Evolutionary conservation across 441 rosid genomes (phyloP).

Genomic region (Jatropha multifida): DNA sequence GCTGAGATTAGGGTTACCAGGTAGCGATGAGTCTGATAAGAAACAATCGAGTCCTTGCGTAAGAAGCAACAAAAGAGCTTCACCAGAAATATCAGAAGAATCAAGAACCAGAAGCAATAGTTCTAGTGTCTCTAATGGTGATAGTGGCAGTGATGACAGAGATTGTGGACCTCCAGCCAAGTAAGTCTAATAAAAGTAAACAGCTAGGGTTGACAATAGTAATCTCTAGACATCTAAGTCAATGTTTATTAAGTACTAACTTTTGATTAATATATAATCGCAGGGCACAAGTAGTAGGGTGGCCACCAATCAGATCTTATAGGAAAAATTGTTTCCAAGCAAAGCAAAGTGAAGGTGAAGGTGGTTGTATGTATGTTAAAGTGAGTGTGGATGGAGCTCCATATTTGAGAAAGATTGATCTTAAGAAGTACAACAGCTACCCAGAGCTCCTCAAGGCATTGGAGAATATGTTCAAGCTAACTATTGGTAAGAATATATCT

Average conservation of each 20-base stretch:
- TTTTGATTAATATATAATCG: not conserved
- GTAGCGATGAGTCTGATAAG: conserved; percentile 40
- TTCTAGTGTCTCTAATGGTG: conserved; percentile 25
- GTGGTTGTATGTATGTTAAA: conserved; percentile 55
- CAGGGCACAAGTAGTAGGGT: conserved; percentile 84
- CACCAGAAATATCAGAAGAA: conserved; percentile 30
- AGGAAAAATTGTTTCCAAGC: conserved; percentile 52
- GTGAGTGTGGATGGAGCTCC: conserved; percentile 93
- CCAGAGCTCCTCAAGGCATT: conserved; percentile 59
- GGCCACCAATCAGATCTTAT: conserved; percentile 83
- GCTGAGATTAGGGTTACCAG: conserved; percentile 77
- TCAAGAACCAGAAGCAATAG: conserved; percentile 21
- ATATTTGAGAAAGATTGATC: conserved; percentile 77
- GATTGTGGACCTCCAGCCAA: conserved; percentile 28
- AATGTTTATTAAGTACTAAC: not conserved
- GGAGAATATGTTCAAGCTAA: conserved; percentile 72
- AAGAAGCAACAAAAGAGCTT: conserved; percentile 54
- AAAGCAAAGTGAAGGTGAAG: conserved; percentile 48
- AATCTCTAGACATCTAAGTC: too few species aligned
- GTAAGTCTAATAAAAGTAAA: conserved; percentile 26
- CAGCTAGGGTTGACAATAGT: too few species aligned
- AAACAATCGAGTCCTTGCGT: conserved; percentile 21
- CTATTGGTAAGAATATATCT: conserved; percentile 41
- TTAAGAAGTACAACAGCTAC: conserved; percentile 57
- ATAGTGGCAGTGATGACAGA: conserved; percentile 14